A percentile compares a stretch with the other conserved stretches of the same genome.
Conservation (phyloP, 2,329 filamentous ascomycete species). For the Sarocladium strictum region DNA sequence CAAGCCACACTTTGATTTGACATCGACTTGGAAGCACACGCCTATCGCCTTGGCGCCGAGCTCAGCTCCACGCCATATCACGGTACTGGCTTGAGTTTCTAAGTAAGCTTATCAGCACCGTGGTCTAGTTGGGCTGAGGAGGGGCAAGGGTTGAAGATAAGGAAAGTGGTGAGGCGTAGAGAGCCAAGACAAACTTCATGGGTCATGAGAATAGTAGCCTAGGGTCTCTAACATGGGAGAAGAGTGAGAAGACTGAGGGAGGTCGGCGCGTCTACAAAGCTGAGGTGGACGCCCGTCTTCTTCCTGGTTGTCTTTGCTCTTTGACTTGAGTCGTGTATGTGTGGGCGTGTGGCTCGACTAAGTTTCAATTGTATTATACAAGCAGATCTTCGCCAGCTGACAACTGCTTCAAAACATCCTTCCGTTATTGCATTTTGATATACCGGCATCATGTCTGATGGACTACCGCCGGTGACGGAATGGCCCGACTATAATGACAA, state of each 20-base stretch:
- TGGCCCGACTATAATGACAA: conserved; percentile 32
- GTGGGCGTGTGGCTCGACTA: no score
- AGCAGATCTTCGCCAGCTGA: no score
- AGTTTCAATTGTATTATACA: no score
- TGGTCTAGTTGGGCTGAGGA: background rate
- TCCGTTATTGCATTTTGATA: background rate
- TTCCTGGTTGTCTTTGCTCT: background rate
- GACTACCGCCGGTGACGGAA: conserved; percentile 16
- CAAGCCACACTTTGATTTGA: conserved; percentile 2
- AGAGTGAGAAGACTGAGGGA: background rate
- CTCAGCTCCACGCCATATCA: conserved; percentile 4
- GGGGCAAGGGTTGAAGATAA: background rate
- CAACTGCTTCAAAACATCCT: no score
- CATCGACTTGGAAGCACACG: background rate
- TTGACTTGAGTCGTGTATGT: background rate
- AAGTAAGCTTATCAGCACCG: background rate
- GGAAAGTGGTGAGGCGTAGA: background rate
- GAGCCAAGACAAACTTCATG: background rate
- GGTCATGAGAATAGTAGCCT: background rate
- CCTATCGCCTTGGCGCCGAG: conserved; percentile 4
- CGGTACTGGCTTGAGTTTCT: background rate
- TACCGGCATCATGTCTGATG: conserved; percentile 10
- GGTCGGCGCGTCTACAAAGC: background rate
- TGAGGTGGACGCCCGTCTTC: background rate
- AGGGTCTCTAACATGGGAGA: background rate